Conservation (phyloP, 176 grass and related monocot genomes). For the Saccharum officinarum region DNA sequence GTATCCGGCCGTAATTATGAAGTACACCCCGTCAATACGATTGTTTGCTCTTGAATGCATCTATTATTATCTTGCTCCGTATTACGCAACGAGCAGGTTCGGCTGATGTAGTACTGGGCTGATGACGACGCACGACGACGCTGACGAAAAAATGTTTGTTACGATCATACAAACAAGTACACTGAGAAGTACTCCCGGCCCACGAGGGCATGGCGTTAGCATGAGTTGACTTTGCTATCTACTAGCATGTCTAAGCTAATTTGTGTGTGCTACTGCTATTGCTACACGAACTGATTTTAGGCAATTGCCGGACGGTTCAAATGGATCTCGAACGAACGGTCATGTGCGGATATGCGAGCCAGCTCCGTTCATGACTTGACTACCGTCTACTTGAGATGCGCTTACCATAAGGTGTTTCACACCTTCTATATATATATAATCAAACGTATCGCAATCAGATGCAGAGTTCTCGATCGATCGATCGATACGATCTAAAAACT, state of each 20-base stretch:
- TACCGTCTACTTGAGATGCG: neutral
- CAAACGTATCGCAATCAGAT: neutral
- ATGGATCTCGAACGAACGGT: constrained; percentile 11
- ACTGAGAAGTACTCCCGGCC: neutral
- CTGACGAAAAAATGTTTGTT: neutral
- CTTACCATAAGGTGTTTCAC: neutral
- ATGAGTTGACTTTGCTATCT: neutral
- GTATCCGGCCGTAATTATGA: constrained; percentile 5
- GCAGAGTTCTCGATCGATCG: neutral
- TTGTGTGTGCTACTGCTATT: neutral
- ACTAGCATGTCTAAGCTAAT: neutral
- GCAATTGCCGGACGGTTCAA: neutral
- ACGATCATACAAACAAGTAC: neutral
- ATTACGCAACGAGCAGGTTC: neutral
- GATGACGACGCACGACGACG: neutral
- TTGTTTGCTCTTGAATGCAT: neutral
- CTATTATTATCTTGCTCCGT: neutral
- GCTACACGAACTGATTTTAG: constrained; percentile 39
- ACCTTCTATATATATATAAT: neutral
- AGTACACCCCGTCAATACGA: neutral
- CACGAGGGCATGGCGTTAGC: neutral
- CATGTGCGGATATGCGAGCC: neutral
- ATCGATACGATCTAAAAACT: neutral
- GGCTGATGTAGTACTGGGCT: neutral
- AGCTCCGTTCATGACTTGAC: neutral